Percentiles rank a stretch among this genome's conserved stretches.
Evolutionary conservation across 495 filamentous ascomycete genomes (phyloP).

Genomic region (Aspergillus panamensis): DNA sequence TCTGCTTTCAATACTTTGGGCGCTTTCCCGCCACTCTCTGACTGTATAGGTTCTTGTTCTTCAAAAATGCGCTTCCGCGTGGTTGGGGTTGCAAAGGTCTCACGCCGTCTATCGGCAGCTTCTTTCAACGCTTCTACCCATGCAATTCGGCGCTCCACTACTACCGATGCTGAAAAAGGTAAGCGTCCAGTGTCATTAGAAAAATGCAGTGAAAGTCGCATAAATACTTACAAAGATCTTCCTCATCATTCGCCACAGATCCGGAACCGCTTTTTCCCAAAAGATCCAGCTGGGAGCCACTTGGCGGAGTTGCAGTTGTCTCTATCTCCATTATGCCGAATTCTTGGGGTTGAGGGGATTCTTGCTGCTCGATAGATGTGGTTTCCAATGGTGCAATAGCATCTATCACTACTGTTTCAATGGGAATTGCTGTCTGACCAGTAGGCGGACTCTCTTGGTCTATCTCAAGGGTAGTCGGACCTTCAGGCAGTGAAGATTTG

Average conservation of each 20-base stretch:
- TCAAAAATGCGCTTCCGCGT: slow-evolving; percentile 28
- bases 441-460: neutral
- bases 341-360: neutral
- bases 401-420: neutral
- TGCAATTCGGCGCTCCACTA: slow-evolving; percentile 14
- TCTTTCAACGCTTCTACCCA: slow-evolving; percentile 26
- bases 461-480: neutral
- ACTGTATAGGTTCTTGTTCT: slow-evolving; percentile 15
- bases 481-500: neutral
- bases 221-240: neutral
- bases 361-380: neutral
- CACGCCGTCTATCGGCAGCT: slow-evolving; percentile 22
- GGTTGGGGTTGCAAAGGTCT: slow-evolving; percentile 11
- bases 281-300: neutral
- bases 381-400: neutral
- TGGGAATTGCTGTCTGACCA: neutral
- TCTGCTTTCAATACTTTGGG: slow-evolving; percentile 25
- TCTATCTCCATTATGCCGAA: neutral
- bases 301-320: neutral
- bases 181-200: neutral
- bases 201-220: neutral
- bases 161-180: slow-evolving; percentile 9
- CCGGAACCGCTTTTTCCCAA: neutral
- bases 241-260: neutral
- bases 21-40: slow-evolving; percentile 23